Conservation (phyloP, 495 filamentous ascomycete species). For the Sporormia fimetaria region DNA sequence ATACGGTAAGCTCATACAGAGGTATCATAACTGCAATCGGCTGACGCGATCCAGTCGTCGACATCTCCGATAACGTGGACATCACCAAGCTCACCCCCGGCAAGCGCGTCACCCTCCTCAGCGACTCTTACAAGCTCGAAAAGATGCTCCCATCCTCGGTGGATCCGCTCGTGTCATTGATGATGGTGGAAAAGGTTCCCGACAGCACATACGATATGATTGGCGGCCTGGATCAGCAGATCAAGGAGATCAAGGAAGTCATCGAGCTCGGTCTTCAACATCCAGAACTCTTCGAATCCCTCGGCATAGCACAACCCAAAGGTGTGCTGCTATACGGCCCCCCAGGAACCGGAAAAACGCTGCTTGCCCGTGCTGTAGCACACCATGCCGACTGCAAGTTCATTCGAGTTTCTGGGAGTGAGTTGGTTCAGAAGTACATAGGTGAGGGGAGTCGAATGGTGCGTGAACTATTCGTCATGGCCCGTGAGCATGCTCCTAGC, state of each 20-base stretch:
- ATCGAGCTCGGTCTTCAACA: conserved; percentile 98
- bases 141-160: conserved; percentile 96
- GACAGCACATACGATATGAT: conserved; percentile 99
- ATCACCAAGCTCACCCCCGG: conserved; percentile 90
- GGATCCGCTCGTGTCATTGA: conserved; percentile 97
- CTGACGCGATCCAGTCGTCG: conserved; percentile 59
- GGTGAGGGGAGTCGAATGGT: conserved; percentile 98
- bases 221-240: conserved; percentile 94
- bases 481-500: conserved; percentile 93
- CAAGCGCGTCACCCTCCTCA: conserved; percentile 93
- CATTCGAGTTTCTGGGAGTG: conserved; percentile 91
- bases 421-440: conserved; percentile 98
- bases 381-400: conserved; percentile 99
- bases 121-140: conserved; percentile 94
- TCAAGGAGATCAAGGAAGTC: conserved; percentile 99
- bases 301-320: conserved; percentile 96
- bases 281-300: conserved; percentile 94
- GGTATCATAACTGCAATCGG: background rate
- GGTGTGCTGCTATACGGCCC: conserved; percentile 95
- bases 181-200: conserved; percentile 99
- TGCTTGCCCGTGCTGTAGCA: conserved; percentile 88
- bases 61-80: conserved; percentile 90
- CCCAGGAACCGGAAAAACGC: conserved; percentile 92
- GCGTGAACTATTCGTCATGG: conserved; percentile 97
- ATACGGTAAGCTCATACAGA: conserved; percentile 62